Evolutionary conservation across 75 land plant species (phyloP), one percentile per base, ranked within the genome.

Genomic region (Ceratopteris richardii): DNA sequence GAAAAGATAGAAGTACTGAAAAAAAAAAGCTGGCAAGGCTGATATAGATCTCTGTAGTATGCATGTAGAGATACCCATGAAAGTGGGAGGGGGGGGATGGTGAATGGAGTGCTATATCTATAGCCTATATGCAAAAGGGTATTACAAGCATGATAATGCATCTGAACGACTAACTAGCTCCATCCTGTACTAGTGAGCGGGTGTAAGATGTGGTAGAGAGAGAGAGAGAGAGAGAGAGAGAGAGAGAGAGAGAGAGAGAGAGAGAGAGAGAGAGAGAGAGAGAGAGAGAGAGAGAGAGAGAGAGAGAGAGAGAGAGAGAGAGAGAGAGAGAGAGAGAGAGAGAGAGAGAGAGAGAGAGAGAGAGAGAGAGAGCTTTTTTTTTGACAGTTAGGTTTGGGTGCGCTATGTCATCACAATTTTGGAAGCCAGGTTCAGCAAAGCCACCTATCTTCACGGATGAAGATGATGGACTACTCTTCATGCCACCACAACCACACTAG

Each of bases 351-450:
- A 46, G 48, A 46, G 48, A 46, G 48, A 46, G 48, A 46, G 48
- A 46, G 48, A 46, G 5, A 2, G 48, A 33, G 37, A 33, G 37
- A 33, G 3, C 9, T 33, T 33, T 9, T 4, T 4, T 33, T 33
- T 33, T 33, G 7, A 33, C 9, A 33, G 3, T 33, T 33, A 33
- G 37, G 9, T 33, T 33, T 33, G 37, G 9, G 37, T 33, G 37
- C 9, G 37, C 37, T 33, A 33, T 33, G 37, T 3, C 37, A 9
- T 33, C 75, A 23, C 70, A 79, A 70, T 82, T 82, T 66, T 82
- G 90, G 90, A 82, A 74, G 63, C 86, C 90, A 19, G 90, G 90
- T 9, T 37, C 80, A 1, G 77, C 76, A 63, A 64, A 56, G 69
- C 85, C 89, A 28, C 75, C 68, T 21, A 9, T 60, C 0, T n/a